Percentiles rank a stretch among this genome's conserved stretches.
Evolutionary conservation across 2,329 filamentous ascomycete genomes (phyloP).

Genomic region (Fusarium albidum): DNA sequence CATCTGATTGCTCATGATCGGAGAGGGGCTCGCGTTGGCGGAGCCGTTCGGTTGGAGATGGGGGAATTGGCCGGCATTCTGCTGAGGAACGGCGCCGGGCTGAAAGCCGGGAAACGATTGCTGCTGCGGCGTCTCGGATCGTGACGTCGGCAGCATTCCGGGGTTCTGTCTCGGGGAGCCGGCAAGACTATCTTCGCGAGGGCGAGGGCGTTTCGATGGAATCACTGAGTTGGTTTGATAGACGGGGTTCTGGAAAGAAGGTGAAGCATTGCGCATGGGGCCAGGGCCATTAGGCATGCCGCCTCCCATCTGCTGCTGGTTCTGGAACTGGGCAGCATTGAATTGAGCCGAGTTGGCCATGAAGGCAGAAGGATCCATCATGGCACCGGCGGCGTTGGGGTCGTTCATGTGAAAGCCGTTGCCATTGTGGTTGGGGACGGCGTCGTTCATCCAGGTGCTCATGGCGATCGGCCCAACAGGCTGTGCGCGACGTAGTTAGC

Average conservation of each 20-base stretch:
- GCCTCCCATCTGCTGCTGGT: slow-evolving; percentile 61
- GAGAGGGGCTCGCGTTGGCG: slow-evolving; percentile 87
- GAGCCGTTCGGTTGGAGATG: slow-evolving; percentile 85
- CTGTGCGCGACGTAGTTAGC: slow-evolving; percentile 55
- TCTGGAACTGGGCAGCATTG: slow-evolving; percentile 66
- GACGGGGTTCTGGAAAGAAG: slow-evolving; percentile 76
- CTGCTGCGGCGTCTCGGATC: slow-evolving; percentile 91
- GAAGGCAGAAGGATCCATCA: slow-evolving; percentile 73
- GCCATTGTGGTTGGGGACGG: slow-evolving; percentile 75
- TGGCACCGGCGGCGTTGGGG: slow-evolving; percentile 62
- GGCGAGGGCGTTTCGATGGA: slow-evolving; percentile 86
- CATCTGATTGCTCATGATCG: slow-evolving; percentile 86
- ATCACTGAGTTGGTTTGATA: slow-evolving; percentile 88
- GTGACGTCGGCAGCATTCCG: slow-evolving; percentile 79
- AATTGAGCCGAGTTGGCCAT: slow-evolving; percentile 69
- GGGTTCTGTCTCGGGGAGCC: slow-evolving; percentile 82
- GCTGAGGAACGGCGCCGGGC: slow-evolving; percentile 67
- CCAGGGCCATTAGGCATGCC: slow-evolving; percentile 82
- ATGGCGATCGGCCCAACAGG: slow-evolving; percentile 63
- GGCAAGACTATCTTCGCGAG: slow-evolving; percentile 83
- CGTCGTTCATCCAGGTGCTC: slow-evolving; percentile 78
- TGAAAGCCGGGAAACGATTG: slow-evolving; percentile 76
- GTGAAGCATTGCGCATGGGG: slow-evolving; percentile 82
- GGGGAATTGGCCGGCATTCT: slow-evolving; percentile 74
- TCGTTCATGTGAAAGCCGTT: slow-evolving; percentile 73